These are phyloP conservation scores for Beauveria sp. DNA, from an alignment of 2,329 filamentous ascomycete genomes.

Conservation along the genomic window DNA sequence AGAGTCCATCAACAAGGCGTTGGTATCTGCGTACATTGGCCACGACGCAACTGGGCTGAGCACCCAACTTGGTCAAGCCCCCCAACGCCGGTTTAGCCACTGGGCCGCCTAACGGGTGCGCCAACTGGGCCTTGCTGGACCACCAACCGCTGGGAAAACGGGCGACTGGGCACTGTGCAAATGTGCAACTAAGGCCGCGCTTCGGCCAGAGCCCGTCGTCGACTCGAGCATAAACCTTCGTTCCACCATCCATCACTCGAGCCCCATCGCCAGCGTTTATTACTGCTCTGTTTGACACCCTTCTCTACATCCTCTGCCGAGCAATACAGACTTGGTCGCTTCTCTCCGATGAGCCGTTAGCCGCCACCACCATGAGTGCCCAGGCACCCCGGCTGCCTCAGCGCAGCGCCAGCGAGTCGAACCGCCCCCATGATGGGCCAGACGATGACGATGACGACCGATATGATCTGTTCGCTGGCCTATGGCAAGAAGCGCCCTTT, in stretches of 20 bases:
- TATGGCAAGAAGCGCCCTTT: conserved; percentile 56
- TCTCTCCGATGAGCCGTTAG: conserved; percentile 5
- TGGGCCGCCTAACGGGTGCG: too few species aligned
- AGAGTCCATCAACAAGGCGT: not conserved
- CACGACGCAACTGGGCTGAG: too few species aligned
- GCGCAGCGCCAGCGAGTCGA: conserved; percentile 1
- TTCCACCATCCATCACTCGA: not conserved
- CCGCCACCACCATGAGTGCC: conserved; percentile 7
- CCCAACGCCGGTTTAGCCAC: too few species aligned
- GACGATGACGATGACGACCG: conserved; percentile 26
- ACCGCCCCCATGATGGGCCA: conserved; percentile 11
- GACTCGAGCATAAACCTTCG: not conserved
- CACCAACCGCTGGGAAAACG: not conserved
- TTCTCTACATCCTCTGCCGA: not conserved
- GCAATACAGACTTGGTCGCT: not conserved
- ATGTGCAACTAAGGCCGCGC: not conserved
- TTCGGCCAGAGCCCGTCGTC: not conserved
- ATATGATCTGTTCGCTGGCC: conserved; percentile 43
- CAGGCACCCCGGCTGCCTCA: conserved; percentile 9
- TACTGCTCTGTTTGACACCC: not conserved
- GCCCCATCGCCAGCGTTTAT: not conserved
- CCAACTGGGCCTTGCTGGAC: too few species aligned
- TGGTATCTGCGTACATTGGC: not conserved
- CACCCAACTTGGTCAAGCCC: not conserved
- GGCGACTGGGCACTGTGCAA: conserved; percentile 1